These are phyloP conservation scores for Neofusicoccum umdonicola DNA, from an alignment of 2,329 filamentous ascomycete genomes.

Conservation along the genomic window DNA sequence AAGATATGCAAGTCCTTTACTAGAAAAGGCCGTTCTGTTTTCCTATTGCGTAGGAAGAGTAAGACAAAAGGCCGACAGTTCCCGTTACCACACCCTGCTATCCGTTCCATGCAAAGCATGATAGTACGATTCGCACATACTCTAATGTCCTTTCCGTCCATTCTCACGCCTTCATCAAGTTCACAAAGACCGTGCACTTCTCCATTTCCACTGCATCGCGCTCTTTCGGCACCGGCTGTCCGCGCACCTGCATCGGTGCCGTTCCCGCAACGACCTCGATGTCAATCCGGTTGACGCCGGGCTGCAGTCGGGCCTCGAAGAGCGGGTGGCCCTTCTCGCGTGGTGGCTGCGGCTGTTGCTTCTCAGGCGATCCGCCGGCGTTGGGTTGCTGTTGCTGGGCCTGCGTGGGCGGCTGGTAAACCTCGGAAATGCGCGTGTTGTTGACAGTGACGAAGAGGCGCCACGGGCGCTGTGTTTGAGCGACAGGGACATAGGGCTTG, in stretches of 20 bases:
- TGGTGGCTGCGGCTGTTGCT: constrained; percentile 25
- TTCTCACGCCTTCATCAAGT: constrained; percentile 52
- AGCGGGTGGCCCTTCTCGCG: constrained; percentile 59
- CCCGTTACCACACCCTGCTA: too few species aligned
- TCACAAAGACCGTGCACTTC: constrained; percentile 71
- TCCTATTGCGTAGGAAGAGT: background rate
- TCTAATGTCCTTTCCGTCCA: background rate
- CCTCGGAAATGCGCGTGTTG: constrained; percentile 59
- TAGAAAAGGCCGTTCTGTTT: background rate
- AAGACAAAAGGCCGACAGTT: too few species aligned
- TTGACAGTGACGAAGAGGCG: constrained; percentile 74
- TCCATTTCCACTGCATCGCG: constrained; percentile 69
- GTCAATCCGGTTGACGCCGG: constrained; percentile 75
- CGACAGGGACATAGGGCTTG: constrained; percentile 62
- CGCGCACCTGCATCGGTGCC: constrained; percentile 40
- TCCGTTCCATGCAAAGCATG: too few species aligned
- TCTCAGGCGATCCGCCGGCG: constrained; percentile 12
- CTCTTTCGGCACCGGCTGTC: constrained; percentile 23
- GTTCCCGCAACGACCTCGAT: constrained; percentile 74
- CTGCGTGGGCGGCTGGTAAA: constrained; percentile 47
- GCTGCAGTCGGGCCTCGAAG: constrained; percentile 70
- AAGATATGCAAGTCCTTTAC: background rate
- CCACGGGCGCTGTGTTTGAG: constrained; percentile 67
- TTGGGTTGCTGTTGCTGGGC: constrained; percentile 22
- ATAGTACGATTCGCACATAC: too few species aligned